These are phyloP conservation scores for Teratosphaeria nubilosa DNA, from an alignment of 2,329 filamentous ascomycete species.

Conservation along the genomic window DNA sequence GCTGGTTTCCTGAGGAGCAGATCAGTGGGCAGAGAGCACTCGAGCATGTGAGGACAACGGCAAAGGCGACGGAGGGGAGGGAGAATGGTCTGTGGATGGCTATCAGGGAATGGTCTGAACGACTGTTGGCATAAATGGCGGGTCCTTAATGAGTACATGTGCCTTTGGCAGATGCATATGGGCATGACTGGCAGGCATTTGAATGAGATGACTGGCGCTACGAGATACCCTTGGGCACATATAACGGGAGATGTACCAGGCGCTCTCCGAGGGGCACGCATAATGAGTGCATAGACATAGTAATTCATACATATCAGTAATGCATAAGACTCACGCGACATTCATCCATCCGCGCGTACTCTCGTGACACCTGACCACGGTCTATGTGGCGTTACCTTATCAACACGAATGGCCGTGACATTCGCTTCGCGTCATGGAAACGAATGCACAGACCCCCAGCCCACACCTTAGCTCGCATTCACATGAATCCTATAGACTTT, in stretches of 20 bases:
- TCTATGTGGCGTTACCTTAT: not conserved
- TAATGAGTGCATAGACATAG: not conserved
- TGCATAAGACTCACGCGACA: not conserved
- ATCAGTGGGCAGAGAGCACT: conserved; percentile 39
- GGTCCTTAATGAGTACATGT: not conserved
- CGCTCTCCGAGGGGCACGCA: not conserved
- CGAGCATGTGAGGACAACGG: conserved; percentile 22
- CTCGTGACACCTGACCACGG: not conserved
- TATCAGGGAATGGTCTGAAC: conserved; percentile 20
- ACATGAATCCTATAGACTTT: not conserved
- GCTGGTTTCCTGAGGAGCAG: conserved; percentile 48
- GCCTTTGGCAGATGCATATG: not conserved
- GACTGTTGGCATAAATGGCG: conserved; percentile 11
- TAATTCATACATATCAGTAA: not conserved
- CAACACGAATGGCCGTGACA: not conserved
- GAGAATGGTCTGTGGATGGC: conserved; percentile 22
- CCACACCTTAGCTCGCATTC: not conserved
- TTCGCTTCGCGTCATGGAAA: not conserved
- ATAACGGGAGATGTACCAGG: not conserved
- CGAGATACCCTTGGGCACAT: not conserved
- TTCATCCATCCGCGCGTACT: not conserved
- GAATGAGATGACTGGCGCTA: not conserved
- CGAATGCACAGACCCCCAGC: not conserved
- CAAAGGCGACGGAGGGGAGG: conserved; percentile 11
- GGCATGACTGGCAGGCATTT: not conserved